Conservation (phyloP, 176 grass and related monocot genomes). For the Bolboschoenus planiculmis region DNA sequence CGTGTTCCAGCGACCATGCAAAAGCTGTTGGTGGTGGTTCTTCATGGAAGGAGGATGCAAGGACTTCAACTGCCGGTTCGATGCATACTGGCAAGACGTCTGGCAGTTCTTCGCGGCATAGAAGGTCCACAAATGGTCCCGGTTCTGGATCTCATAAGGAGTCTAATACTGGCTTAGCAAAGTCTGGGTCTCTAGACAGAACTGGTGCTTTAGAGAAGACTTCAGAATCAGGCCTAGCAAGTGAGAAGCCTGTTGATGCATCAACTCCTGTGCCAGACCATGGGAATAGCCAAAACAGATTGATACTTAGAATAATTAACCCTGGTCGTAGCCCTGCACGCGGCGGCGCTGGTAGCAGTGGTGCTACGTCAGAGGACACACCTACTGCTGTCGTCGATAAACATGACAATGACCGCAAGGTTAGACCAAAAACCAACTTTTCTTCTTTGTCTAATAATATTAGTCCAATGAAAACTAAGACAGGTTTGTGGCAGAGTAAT, state of each 20-base stretch:
- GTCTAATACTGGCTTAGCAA: conserved; percentile 16
- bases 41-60: conserved; percentile 62
- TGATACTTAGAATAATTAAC: conserved; percentile 71
- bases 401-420: conserved; percentile 48
- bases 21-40: conserved; percentile 43
- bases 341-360: conserved; percentile 29
- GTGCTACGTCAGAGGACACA: conserved; percentile 55
- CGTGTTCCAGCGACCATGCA: conserved; percentile 73
- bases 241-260: conserved; percentile 48
- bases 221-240: conserved; percentile 45
- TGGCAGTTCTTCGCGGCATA: conserved; percentile 50
- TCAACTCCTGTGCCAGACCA: conserved; percentile 23
- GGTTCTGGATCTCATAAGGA: conserved; percentile 59
- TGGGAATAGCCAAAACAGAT: conserved; percentile 41
- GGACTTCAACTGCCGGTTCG: conserved; percentile 76
- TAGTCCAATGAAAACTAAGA: conserved; percentile 37
- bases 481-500: conserved; percentile 46
- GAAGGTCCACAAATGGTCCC: conserved; percentile 43
- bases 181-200: conserved; percentile 40
- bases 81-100: conserved; percentile 48
- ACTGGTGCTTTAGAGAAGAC: conserved; percentile 39
- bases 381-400: conserved; percentile 51
- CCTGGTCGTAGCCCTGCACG: conserved; percentile 48
- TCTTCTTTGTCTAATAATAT: conserved; percentile 23
- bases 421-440: conserved; percentile 50